Evolutionary conservation across 306 rosid genomes (phyloP).

Genomic region (Vachellia pachyceras): DNA sequence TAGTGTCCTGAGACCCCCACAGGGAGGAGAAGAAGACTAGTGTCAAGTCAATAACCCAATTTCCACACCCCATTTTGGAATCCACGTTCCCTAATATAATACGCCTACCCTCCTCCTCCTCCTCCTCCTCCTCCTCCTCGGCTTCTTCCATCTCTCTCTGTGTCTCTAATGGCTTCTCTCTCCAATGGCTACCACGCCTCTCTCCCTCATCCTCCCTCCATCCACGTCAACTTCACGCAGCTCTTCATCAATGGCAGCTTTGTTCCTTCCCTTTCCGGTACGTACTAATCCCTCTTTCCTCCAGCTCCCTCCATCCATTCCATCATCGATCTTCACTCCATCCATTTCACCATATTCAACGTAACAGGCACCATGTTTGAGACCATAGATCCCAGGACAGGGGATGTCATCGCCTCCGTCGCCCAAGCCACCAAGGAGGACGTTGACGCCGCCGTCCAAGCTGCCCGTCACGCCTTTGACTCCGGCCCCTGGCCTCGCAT

Average conservation of each 20-base stretch:
- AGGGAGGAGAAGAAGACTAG: too few relatives aligned
- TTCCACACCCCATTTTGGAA: too few relatives aligned
- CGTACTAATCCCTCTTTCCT: neutral
- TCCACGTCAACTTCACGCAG: constrained; percentile 80
- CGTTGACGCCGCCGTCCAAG: constrained; percentile 77
- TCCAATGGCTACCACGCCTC: constrained; percentile 38
- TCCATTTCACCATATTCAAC: too few relatives aligned
- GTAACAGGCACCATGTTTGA: constrained; percentile 88
- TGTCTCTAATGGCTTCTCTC: constrained; percentile 23
- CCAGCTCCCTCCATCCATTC: too few relatives aligned
- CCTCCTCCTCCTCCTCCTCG: too few relatives aligned
- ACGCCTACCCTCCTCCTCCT: too few relatives aligned
- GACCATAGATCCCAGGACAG: constrained; percentile 81
- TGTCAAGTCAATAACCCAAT: too few relatives aligned
- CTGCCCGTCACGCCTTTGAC: constrained; percentile 88
- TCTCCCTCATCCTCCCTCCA: neutral
- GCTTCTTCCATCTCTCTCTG: too few relatives aligned
- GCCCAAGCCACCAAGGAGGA: constrained; percentile 74
- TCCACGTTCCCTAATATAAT: too few relatives aligned
- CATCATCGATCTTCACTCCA: too few relatives aligned
- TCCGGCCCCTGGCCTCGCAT: constrained; percentile 92
- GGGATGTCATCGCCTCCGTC: constrained; percentile 54
- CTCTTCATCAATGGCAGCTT: constrained; percentile 90
- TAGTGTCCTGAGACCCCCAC: too few relatives aligned
- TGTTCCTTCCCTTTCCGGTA: constrained; percentile 79